Percentiles rank a stretch among this genome's conserved stretches.
Conservation (phyloP, 202 grass and related monocot species). For the Eragrostis tef region DNA sequence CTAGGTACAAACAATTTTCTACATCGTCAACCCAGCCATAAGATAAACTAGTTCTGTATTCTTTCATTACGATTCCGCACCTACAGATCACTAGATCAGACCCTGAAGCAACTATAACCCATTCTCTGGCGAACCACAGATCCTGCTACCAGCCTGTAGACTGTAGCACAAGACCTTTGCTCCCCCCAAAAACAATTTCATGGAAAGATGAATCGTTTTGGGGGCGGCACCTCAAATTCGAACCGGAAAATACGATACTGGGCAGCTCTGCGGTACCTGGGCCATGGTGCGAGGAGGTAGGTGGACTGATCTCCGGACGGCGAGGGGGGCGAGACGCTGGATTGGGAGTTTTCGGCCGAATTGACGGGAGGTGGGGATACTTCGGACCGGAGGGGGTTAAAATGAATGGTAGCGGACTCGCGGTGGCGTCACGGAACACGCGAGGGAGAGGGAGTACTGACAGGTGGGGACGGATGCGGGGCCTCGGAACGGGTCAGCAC, state of each 20-base stretch:
- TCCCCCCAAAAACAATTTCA: neutral
- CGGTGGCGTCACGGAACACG: slow-evolving; percentile 16
- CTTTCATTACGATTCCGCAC: neutral
- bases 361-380: neutral
- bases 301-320: neutral
- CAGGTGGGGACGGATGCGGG: neutral
- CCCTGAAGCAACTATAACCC: neutral
- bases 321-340: neutral
- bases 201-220: neutral
- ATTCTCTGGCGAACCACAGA: neutral
- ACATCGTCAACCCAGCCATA: no score
- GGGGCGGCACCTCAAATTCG: neutral
- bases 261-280: slow-evolving; percentile 6
- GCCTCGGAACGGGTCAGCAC: neutral
- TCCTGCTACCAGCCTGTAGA: neutral
- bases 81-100: neutral
- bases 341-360: neutral
- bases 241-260: neutral
- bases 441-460: no score
- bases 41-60: neutral
- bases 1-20: neutral
- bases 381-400: neutral
- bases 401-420: slow-evolving; percentile 20
- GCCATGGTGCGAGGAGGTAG: slow-evolving; percentile 16
- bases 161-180: neutral